Evolutionary conservation across 2,329 filamentous ascomycete species (phyloP).

Genomic region (Fusarium setosum): DNA sequence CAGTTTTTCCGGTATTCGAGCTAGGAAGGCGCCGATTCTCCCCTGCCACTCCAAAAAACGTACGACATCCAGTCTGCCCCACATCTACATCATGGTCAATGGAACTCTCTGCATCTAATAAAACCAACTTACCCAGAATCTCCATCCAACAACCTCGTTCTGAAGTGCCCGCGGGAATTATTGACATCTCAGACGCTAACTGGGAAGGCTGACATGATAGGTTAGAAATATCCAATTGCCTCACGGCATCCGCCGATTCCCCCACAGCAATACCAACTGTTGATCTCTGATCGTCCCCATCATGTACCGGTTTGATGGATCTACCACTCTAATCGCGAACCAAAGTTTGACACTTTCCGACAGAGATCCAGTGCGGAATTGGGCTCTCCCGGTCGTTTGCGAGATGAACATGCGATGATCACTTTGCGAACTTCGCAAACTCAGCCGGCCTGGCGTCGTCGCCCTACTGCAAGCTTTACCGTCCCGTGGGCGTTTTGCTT

Average conservation of each 20-base stretch:
- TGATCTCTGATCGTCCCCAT: too few relatives aligned
- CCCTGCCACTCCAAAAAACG: background rate
- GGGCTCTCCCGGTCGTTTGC: conserved; percentile 5
- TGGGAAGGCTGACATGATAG: background rate
- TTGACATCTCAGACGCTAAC: background rate
- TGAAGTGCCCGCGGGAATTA: background rate
- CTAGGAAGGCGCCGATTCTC: conserved; percentile 5
- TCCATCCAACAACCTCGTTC: background rate
- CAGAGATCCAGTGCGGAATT: background rate
- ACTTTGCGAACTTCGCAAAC: background rate
- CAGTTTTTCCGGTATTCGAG: background rate
- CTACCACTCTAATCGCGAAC: background rate
- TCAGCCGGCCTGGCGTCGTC: background rate
- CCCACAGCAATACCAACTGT: background rate
- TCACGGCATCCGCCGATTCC: background rate
- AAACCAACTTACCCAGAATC: too few relatives aligned
- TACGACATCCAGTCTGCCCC: conserved; percentile 16
- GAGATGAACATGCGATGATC: conserved; percentile 28
- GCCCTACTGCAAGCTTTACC: too few relatives aligned
- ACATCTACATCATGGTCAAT: background rate
- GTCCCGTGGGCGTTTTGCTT: background rate
- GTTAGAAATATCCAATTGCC: background rate
- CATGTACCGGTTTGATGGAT: background rate
- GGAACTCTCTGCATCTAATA: conserved; percentile 4
- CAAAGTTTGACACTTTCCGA: background rate